Conservation (phyloP, 179 eudicot species). For the Camellia oleifera region DNA sequence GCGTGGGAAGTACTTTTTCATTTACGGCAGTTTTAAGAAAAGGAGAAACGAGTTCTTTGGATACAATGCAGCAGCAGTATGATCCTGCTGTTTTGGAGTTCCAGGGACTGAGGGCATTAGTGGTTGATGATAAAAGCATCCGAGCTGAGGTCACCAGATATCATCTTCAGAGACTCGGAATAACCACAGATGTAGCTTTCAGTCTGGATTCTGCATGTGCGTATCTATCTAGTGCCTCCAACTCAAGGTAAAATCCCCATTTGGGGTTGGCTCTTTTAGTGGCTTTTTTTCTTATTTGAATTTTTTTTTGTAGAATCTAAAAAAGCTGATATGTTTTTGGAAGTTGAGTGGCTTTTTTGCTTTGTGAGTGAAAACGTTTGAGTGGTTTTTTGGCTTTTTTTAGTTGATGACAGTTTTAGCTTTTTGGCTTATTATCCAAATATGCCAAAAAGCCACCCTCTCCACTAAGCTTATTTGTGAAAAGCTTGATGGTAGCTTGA, state of each 20-base stretch:
- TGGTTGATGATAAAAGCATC: slow-evolving; percentile 62
- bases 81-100: slow-evolving; percentile 59
- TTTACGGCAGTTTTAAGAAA: slow-evolving; percentile 61
- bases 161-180: slow-evolving; percentile 85
- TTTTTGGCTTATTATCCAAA: too few species aligned
- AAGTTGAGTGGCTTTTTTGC: too few species aligned
- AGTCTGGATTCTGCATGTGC: slow-evolving; percentile 50
- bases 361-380: too few species aligned
- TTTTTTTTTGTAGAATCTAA: too few species aligned
- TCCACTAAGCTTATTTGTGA: not conserved
- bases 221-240: slow-evolving; percentile 34
- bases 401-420: too few species aligned
- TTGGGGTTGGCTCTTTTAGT: not conserved
- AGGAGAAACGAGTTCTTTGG: slow-evolving; percentile 38
- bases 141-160: slow-evolving; percentile 81
- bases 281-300: too few species aligned
- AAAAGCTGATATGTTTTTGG: too few species aligned
- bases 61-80: slow-evolving; percentile 34
- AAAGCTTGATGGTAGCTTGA: not conserved
- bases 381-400: too few species aligned
- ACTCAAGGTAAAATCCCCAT: slow-evolving; percentile 41
- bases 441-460: too few species aligned
- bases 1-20: slow-evolving; percentile 81
- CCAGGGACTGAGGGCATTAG: slow-evolving; percentile 70
- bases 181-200: slow-evolving; percentile 46